Evolutionary conservation across 768 basidiomycete genomes (phyloP).

Genomic region (Podaxis sp.): DNA sequence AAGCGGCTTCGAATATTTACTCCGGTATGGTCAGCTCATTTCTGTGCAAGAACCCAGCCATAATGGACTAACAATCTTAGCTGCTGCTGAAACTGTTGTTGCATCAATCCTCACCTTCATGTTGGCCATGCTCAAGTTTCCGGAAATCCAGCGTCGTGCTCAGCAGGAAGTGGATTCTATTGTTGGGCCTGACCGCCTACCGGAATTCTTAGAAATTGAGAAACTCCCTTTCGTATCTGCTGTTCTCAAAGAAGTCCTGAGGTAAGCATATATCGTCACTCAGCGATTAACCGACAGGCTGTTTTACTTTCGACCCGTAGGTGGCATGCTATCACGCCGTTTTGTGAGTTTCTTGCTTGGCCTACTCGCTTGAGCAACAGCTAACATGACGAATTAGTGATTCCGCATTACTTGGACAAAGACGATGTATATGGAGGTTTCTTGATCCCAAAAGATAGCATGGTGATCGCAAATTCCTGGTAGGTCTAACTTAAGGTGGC

Average conservation of each 20-base stretch:
- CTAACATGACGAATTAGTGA: background rate
- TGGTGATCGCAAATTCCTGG: slow-evolving; percentile 22
- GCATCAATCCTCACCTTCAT: slow-evolving; percentile 44
- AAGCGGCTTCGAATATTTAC: slow-evolving; percentile 34
- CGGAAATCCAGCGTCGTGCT: slow-evolving; percentile 47
- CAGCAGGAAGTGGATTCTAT: slow-evolving; percentile 50
- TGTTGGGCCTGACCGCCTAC: slow-evolving; percentile 34
- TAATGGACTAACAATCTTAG: slow-evolving; percentile 20
- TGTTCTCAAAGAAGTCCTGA: slow-evolving; percentile 43
- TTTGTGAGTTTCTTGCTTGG: slow-evolving; percentile 9
- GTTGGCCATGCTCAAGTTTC: slow-evolving; percentile 39
- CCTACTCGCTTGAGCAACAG: background rate
- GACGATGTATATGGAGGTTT: slow-evolving; percentile 35
- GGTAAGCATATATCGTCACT: slow-evolving; percentile 25
- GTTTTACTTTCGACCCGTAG: slow-evolving; percentile 1
- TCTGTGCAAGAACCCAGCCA: background rate
- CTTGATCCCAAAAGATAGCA: slow-evolving; percentile 32
- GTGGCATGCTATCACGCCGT: slow-evolving; percentile 14
- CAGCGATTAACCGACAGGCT: background rate
- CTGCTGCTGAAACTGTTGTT: slow-evolving; percentile 49
- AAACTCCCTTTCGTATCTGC: slow-evolving; percentile 49
- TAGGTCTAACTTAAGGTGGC: slow-evolving; percentile 3
- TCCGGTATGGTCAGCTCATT: background rate
- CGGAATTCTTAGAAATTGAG: slow-evolving; percentile 36
- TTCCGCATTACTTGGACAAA: slow-evolving; percentile 18